Evolutionary conservation across 2,329 filamentous ascomycete species (phyloP).

Genomic region (Elsinoe necatrix): DNA sequence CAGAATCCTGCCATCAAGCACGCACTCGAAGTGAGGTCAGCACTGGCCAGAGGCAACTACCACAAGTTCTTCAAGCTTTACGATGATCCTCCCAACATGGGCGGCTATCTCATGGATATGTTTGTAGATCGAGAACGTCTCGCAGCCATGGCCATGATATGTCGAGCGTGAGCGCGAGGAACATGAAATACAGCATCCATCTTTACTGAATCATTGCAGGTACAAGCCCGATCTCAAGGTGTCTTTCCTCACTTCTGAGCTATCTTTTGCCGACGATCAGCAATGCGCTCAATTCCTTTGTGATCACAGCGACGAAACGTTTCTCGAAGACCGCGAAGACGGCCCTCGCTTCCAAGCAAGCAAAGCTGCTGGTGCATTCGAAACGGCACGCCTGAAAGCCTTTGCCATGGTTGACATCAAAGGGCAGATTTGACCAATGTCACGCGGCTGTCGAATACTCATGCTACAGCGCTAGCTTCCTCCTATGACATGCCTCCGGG

Average conservation of each 20-base stretch:
- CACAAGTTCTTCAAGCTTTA: slow-evolving; percentile 97
- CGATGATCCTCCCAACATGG: slow-evolving; percentile 90
- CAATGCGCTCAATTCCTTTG: slow-evolving; percentile 77
- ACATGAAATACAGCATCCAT: not conserved
- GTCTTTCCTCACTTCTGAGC: slow-evolving; percentile 88
- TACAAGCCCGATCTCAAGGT: slow-evolving; percentile 87
- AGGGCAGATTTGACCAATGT: slow-evolving; percentile 69
- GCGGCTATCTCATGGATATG: slow-evolving; percentile 98
- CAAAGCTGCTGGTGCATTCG: slow-evolving; percentile 66
- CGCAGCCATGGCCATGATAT: slow-evolving; percentile 81
- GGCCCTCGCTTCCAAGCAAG: slow-evolving; percentile 58
- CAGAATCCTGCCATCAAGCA: slow-evolving; percentile 75
- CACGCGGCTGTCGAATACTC: not conserved
- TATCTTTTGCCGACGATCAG: slow-evolving; percentile 78
- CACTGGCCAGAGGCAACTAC: slow-evolving; percentile 88
- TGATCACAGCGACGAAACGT: slow-evolving; percentile 64
- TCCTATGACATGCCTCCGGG: too few relatives aligned
- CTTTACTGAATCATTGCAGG: slow-evolving; percentile 41
- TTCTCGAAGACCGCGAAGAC: slow-evolving; percentile 69
- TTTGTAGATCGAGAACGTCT: slow-evolving; percentile 92
- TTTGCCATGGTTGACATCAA: slow-evolving; percentile 93
- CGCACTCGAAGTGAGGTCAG: slow-evolving; percentile 82
- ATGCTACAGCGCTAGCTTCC: too few relatives aligned
- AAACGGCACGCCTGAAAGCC: slow-evolving; percentile 61
- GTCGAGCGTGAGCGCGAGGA: slow-evolving; percentile 73